These are phyloP conservation scores for Oehlia diaphana DNA, from an alignment of 192 early-diverging fungal genomes.

Conservation along the genomic window DNA sequence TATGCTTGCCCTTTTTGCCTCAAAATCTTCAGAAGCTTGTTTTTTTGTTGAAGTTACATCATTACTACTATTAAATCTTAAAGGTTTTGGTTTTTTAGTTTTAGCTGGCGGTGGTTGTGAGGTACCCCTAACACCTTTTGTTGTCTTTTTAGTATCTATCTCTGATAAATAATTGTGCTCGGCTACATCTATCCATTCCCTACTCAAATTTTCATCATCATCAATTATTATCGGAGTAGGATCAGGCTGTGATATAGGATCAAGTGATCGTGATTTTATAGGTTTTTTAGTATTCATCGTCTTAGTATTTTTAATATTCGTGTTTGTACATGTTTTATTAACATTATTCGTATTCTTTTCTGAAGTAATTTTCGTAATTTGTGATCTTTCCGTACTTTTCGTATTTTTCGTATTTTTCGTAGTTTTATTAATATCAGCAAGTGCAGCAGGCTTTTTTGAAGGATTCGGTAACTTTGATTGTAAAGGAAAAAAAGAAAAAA, in stretches of 20 bases:
- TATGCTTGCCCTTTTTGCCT: conserved; percentile 12
- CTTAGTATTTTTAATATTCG: not conserved
- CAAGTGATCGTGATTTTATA: not conserved
- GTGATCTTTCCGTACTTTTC: not conserved
- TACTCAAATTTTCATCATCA: not conserved
- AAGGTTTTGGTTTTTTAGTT: not conserved
- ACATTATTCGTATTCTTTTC: not conserved
- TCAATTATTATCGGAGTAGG: not conserved
- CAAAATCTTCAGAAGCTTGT: conserved; percentile 1
- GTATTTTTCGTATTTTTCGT: not conserved
- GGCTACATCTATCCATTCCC: conserved; percentile 10
- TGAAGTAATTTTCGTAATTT: not conserved
- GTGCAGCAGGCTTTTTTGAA: not conserved
- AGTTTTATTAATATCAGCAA: not conserved
- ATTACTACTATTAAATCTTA: not conserved
- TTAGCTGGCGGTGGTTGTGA: not conserved
- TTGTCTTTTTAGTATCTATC: not conserved
- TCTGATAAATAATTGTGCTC: not conserved
- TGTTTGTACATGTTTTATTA: not conserved
- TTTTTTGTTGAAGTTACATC: conserved; percentile 12
- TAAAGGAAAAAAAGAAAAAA: not conserved
- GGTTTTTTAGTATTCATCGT: not conserved
- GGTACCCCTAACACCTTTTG: not conserved
- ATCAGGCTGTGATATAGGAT: not conserved
- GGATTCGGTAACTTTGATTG: not conserved